phyloP scores from a whole-genome alignment of 2,329 filamentous ascomycete species.

The Orbilia brochopaga region DNA sequence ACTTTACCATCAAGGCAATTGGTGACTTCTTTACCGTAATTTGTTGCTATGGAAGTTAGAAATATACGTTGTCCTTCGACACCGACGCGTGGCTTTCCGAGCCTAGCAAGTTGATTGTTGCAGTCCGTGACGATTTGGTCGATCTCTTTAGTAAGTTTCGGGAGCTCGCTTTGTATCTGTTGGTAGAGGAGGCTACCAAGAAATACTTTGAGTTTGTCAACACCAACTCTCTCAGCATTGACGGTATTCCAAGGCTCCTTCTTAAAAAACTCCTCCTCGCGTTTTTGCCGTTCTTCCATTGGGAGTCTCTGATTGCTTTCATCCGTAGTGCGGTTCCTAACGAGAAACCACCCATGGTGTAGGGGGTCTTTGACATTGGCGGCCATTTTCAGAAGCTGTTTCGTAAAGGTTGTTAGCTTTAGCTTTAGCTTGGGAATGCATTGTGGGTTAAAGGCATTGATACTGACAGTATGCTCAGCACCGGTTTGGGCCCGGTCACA shows the following conservation, averaged over 20 bases:
- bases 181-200: constrained; percentile 59
- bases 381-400: constrained; percentile 11
- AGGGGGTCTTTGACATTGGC: constrained; percentile 19
- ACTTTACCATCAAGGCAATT: constrained; percentile 57
- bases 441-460: too few species aligned
- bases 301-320: constrained; percentile 45
- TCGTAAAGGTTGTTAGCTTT: neutral
- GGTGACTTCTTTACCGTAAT: constrained; percentile 58
- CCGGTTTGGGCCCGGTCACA: constrained; percentile 52
- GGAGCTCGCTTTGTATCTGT: constrained; percentile 60
- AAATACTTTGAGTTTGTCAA: constrained; percentile 58
- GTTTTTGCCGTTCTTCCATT: constrained; percentile 30
- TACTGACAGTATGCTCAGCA: constrained; percentile 16
- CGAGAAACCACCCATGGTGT: constrained; percentile 53
- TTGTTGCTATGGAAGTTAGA: constrained; percentile 57
- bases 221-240: constrained; percentile 57
- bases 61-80: constrained; percentile 57
- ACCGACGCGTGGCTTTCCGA: constrained; percentile 55
- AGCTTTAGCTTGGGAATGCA: too few species aligned
- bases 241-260: constrained; percentile 50
- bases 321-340: constrained; percentile 52
- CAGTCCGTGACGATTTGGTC: constrained; percentile 47
- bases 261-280: constrained; percentile 52
- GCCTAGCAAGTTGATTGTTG: neutral
- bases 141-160: constrained; percentile 59